Conservation (phyloP, 2,329 filamentous ascomycete genomes). For the Sarocladiaceae sp. region DNA sequence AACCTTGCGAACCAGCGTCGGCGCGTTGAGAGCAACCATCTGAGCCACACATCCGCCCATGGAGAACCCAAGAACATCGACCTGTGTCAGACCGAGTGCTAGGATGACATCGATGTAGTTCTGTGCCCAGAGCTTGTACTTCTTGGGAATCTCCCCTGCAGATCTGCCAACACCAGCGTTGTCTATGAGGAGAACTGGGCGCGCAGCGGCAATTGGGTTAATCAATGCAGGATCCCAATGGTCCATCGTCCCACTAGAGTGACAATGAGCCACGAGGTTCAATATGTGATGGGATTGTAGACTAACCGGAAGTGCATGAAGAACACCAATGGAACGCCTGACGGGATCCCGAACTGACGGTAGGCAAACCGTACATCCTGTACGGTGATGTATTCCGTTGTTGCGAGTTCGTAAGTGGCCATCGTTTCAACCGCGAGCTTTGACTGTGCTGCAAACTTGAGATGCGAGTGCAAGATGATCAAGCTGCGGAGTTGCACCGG, state of each 20-base stretch:
- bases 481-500: no score
- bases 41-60: conserved; percentile 43
- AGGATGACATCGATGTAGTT: conserved; percentile 28
- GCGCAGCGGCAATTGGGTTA: conserved; percentile 33
- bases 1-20: conserved; percentile 29
- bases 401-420: conserved; percentile 23
- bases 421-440: conserved; percentile 15
- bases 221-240: conserved; percentile 37
- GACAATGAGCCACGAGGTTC: no score
- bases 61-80: conserved; percentile 43
- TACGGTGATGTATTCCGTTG: conserved; percentile 22
- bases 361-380: conserved; percentile 25
- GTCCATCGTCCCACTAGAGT: conserved; percentile 29
- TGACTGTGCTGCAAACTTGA: no score
- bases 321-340: conserved; percentile 25
- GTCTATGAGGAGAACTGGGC: conserved; percentile 40
- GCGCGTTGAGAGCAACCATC: conserved; percentile 33
- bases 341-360: conserved; percentile 20
- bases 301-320: conserved; percentile 26
- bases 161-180: conserved; percentile 41
- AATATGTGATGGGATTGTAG: background rate
- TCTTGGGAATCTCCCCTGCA: conserved; percentile 31
- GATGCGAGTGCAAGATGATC: no score
- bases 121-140: conserved; percentile 23
- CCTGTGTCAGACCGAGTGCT: conserved; percentile 29